Evolutionary conservation across 2,329 filamentous ascomycete species (phyloP), one percentile per base, ranked within the genome.

Genomic region (Madurella fahalii): DNA sequence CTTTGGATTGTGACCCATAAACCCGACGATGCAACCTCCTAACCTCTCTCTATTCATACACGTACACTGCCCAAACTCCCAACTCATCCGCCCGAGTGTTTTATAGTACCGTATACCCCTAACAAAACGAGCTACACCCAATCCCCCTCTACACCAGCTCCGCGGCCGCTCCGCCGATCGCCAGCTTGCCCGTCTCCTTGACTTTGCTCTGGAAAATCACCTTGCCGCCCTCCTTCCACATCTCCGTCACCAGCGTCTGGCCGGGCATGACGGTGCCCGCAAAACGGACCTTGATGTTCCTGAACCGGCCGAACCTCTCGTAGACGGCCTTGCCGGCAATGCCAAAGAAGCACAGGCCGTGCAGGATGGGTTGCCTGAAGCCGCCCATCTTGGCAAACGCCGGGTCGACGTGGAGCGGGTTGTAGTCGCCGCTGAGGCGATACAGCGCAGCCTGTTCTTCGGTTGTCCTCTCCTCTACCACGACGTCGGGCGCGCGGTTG

Each of bases 321-420:
- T 92, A 87, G 40, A 99, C 84, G 57, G 93, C 91, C 80, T 96
- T 96, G 61, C 87, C 90, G 15, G 89, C 86, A 62, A 97, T 84
- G 63, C 94, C 94, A 67, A 99, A 93, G 69, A 86, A 94, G 81
- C 91, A 96, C 39, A 99, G 83, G n/a, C 94, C 94, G 77, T 99
- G 94, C 51, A 99, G 79, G 69, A 99, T 99, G 12, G 94, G 94
- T 30, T 78, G 83, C 75, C 94, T 88, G 84, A 99, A 99, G 56
- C 94, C 94, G 56, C 93, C 94, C 64, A 95, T 86, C 77, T 94
- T 94, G 75, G 90, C 90, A 73, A 99, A 97, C 47, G 84, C 82
- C 1, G 94, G 94, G 72, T 99, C 94, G 59, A 99, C 87, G 76
- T 99, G 94, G 1, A 99, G 84, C 13, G 94, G 94, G 78, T 99